Evolutionary conservation across 176 grass and related monocot genomes (phyloP).

Genomic region (Ampelocalamus luodianensis): DNA sequence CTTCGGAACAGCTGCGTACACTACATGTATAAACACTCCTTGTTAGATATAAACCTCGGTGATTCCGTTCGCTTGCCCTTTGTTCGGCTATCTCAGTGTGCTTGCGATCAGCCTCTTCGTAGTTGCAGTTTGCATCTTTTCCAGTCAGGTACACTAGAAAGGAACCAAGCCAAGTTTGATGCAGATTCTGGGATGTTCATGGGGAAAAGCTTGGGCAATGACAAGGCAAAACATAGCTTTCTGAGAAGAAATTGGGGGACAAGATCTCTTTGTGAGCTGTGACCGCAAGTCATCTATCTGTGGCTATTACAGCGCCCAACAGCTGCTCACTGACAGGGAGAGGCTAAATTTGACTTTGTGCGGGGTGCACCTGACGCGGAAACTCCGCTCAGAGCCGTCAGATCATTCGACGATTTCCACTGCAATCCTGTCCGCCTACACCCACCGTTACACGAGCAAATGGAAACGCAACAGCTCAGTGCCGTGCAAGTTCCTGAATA

Average conservation of each 20-base stretch:
- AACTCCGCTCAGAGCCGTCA: background rate
- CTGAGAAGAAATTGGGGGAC: background rate
- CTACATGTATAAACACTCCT: constrained; percentile 52
- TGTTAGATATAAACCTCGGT: constrained; percentile 35
- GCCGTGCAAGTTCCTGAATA: too few species aligned
- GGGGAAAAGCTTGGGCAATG: background rate
- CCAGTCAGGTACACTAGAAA: background rate
- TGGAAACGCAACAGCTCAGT: background rate
- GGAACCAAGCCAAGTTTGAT: background rate
- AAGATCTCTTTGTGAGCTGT: background rate
- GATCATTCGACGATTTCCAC: background rate
- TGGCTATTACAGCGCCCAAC: background rate
- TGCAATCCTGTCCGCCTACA: too few species aligned
- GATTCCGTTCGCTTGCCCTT: background rate
- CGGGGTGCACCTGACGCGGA: background rate
- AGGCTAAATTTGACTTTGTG: background rate
- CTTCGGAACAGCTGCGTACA: constrained; percentile 37
- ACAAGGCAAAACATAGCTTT: background rate
- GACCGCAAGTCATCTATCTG: background rate
- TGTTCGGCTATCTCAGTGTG: background rate
- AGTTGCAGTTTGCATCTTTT: background rate
- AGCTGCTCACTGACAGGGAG: background rate
- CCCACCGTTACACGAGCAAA: too few species aligned
- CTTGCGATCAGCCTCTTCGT: background rate
- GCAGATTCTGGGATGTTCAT: background rate